phyloP scores from a whole-genome alignment of 768 basidiomycete species.

The Auricularia sp. region DNA sequence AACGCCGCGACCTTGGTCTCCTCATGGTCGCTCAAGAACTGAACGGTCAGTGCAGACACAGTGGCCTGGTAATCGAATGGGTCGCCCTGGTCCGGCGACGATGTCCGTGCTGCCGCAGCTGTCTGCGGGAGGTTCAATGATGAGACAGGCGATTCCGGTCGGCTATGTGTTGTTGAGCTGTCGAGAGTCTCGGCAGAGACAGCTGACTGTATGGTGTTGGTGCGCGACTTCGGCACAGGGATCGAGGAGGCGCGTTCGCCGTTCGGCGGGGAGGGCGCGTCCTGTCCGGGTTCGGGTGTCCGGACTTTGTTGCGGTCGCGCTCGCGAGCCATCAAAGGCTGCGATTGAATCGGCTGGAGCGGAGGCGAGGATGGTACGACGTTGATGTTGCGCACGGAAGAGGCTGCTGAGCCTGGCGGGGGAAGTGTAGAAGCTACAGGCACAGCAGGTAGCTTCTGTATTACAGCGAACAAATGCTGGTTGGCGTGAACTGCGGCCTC shows the following conservation, averaged over 20 bases:
- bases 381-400: conserved; percentile 4
- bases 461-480: conserved; percentile 71
- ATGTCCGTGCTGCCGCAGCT: conserved; percentile 5
- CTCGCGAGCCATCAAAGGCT: background rate
- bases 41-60: conserved; percentile 84
- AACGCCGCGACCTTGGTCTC: conserved; percentile 92
- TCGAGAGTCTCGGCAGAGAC: background rate
- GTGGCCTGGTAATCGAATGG: conserved; percentile 87
- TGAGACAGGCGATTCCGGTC: conserved; percentile 57
- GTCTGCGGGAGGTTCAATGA: conserved; percentile 18
- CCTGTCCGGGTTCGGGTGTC: conserved; percentile 4
- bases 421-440: conserved; percentile 28
- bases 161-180: conserved; percentile 26
- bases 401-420: background rate
- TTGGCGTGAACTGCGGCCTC: conserved; percentile 80
- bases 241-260: background rate
- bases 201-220: conserved; percentile 6
- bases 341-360: conserved; percentile 3
- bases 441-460: conserved; percentile 75
- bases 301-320: background rate
- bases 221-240: conserved; percentile 5
- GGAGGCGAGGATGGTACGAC: conserved; percentile 10
- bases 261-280: conserved; percentile 5
- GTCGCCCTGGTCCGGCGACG: conserved; percentile 41
- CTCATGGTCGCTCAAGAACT: conserved; percentile 93